Evolutionary conservation across 2,329 filamentous ascomycete species (phyloP).

Genomic region (Tolypocladium inflatum): DNA sequence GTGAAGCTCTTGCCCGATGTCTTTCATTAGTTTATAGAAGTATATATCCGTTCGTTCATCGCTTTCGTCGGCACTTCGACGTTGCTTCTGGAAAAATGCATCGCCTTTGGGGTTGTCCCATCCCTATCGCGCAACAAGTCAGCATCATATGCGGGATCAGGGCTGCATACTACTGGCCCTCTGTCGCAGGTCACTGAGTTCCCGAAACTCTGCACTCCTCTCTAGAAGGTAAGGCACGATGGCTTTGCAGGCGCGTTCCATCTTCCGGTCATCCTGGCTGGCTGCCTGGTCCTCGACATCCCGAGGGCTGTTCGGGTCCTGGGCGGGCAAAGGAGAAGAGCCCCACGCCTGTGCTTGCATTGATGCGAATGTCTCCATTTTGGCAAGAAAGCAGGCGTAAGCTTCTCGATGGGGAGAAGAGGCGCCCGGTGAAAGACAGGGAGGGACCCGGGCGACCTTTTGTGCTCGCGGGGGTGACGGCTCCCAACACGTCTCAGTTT

Average conservation of each 20-base stretch:
- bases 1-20: slow-evolving; percentile 33
- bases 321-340: not conserved
- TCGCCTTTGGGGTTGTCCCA: not conserved
- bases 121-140: not conserved
- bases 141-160: not conserved
- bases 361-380: not conserved
- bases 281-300: not conserved
- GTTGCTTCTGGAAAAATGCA: not conserved
- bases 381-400: not conserved
- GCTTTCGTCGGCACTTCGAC: not conserved
- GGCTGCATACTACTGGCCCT: not conserved
- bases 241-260: not conserved
- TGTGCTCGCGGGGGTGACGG: not conserved
- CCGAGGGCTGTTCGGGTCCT: not conserved
- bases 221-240: not conserved
- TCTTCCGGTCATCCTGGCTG: not conserved
- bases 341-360: not conserved
- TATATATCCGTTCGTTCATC: not conserved
- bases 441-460: not conserved
- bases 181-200: not conserved
- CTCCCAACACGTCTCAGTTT: not conserved
- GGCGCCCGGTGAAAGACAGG: not conserved
- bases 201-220: not conserved
- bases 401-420: not conserved
- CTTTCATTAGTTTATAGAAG: slow-evolving; percentile 32